Conservation (phyloP, 352 stramenopile species). For the Thalassiosira mediterranea region DNA sequence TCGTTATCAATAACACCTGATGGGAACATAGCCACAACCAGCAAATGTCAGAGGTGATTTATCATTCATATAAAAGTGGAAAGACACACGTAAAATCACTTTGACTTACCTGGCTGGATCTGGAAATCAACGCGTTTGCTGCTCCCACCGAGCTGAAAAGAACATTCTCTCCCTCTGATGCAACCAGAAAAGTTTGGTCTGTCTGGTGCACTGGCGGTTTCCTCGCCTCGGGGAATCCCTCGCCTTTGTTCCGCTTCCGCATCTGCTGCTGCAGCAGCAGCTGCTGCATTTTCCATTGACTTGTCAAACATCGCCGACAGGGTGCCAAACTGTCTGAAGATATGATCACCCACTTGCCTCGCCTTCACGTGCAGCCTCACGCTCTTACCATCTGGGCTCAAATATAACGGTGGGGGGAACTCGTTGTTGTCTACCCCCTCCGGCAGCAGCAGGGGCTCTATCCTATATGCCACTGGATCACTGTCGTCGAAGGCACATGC, state of each 20-base stretch:
- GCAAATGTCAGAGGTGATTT: too few relatives aligned
- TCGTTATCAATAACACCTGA: constrained; percentile 80
- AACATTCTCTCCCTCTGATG: constrained; percentile 45
- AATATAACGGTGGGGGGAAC: constrained; percentile 66
- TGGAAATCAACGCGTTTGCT: constrained; percentile 64
- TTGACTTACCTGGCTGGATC: constrained; percentile 69
- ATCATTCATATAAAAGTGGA: too few relatives aligned
- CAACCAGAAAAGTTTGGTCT: constrained; percentile 35
- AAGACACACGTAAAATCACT: too few relatives aligned
- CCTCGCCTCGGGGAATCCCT: constrained; percentile 13
- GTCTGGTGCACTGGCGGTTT: constrained; percentile 20
- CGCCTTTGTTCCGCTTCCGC: constrained; percentile 43
- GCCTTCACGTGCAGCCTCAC: constrained; percentile 78
- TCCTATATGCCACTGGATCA: constrained; percentile 93
- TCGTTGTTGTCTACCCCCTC: constrained; percentile 48
- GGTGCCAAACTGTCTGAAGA: constrained; percentile 60
- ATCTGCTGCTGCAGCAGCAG: constrained; percentile 42
- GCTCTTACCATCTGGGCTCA: constrained; percentile 65
- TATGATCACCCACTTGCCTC: constrained; percentile 61
- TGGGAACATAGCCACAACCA: too few relatives aligned
- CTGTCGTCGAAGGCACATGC: constrained; percentile 32
- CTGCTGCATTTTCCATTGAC: constrained; percentile 48
- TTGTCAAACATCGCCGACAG: constrained; percentile 51
- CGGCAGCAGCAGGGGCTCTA: constrained; percentile 90
- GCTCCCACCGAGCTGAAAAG: constrained; percentile 61